These are phyloP conservation scores for Fragosphaeria purpurea DNA, from an alignment of 2,329 filamentous ascomycete species.

Conservation along the genomic window DNA sequence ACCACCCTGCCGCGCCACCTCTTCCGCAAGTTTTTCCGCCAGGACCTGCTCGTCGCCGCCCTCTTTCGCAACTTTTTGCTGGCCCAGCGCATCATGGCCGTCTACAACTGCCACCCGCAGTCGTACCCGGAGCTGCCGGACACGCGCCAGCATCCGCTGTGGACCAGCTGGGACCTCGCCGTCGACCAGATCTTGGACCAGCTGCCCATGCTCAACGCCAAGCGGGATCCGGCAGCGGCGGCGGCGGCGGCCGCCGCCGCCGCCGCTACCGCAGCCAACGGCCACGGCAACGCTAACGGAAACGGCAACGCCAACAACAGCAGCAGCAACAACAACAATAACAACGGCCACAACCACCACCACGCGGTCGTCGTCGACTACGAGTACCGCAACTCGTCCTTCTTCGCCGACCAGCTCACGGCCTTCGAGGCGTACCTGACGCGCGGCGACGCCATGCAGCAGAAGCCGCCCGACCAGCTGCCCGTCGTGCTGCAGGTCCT, in stretches of 20 bases:
- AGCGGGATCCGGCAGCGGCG: constrained; percentile 16
- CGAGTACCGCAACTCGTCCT: constrained; percentile 87
- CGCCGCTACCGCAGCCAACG: too few species aligned
- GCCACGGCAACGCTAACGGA: too few species aligned
- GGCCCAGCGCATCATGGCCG: constrained; percentile 89
- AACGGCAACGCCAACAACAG: too few species aligned
- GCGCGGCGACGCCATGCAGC: constrained; percentile 67
- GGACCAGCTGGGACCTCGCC: constrained; percentile 96
- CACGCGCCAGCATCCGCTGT: constrained; percentile 87
- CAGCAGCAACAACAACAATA: too few species aligned
- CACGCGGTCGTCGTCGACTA: constrained; percentile 67
- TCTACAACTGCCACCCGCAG: constrained; percentile 90
- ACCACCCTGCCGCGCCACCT: constrained; percentile 81
- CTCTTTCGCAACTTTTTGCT: constrained; percentile 93
- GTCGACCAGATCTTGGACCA: constrained; percentile 92
- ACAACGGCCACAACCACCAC: too few species aligned
- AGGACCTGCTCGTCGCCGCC: constrained; percentile 98
- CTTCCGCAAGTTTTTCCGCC: constrained; percentile 94
- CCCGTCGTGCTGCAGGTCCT: constrained; percentile 94
- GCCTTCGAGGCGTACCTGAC: constrained; percentile 93
- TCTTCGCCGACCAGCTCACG: constrained; percentile 94
- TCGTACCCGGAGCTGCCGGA: constrained; percentile 88
- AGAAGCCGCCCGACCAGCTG: constrained; percentile 85
- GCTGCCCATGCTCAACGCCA: constrained; percentile 74
- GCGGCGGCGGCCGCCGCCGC: too few species aligned